These are phyloP conservation scores for Dillenia suffruticosa DNA, from an alignment of 164 flowering plant species.

Conservation along the genomic window DNA sequence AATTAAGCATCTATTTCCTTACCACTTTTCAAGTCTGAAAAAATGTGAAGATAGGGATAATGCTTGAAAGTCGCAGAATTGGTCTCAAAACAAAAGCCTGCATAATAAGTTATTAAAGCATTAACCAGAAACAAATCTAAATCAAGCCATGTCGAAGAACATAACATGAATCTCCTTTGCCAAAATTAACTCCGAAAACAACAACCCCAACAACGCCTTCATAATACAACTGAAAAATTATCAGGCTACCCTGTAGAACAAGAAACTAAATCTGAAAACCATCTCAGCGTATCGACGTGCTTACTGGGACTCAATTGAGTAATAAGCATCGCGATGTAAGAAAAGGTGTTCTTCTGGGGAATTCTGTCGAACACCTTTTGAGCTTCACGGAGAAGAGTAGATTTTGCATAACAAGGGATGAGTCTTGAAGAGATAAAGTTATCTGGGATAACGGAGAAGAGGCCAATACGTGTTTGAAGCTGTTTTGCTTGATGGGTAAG, in stretches of 20 bases:
- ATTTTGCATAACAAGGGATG: constrained; percentile 41
- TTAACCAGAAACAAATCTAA: constrained; percentile 56
- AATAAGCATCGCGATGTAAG: constrained; percentile 63
- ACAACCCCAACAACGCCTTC: constrained; percentile 44
- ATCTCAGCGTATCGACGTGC: constrained; percentile 11
- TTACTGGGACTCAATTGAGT: constrained; percentile 34
- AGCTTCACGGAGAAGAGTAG: constrained; percentile 27
- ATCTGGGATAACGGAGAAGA: constrained; percentile 36
- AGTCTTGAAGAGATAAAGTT: constrained; percentile 72
- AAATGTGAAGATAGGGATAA: constrained; percentile 54
- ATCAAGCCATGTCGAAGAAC: constrained; percentile 46
- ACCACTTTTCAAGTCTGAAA: constrained; percentile 45
- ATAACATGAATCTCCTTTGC: constrained; percentile 40
- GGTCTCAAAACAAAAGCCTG: constrained; percentile 47
- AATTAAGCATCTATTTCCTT: constrained; percentile 74
- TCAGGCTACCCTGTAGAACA: constrained; percentile 22
- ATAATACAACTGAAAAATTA: constrained; percentile 45
- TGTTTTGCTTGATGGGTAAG: too few species aligned
- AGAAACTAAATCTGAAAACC: constrained; percentile 31
- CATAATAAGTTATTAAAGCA: constrained; percentile 60
- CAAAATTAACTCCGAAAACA: constrained; percentile 19
- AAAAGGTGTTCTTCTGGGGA: constrained; percentile 41
- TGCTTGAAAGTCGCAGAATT: constrained; percentile 65
- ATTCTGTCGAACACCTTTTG: constrained; percentile 62
- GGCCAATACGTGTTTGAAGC: constrained; percentile 7